Evolutionary conservation across 768 basidiomycete species (phyloP).

Genomic region (Mycena amicta): DNA sequence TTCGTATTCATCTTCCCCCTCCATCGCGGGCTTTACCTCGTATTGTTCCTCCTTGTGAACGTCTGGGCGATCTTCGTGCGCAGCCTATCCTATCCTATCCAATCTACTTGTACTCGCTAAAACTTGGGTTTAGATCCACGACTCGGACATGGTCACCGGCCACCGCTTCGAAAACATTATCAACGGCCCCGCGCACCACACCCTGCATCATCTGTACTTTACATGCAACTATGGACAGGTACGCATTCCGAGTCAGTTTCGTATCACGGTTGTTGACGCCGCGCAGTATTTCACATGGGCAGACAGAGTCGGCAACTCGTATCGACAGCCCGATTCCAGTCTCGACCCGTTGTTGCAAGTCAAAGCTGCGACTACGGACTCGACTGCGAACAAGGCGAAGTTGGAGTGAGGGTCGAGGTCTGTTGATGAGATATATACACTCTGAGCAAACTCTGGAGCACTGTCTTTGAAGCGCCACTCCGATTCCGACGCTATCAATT

Average conservation of each 20-base stretch:
- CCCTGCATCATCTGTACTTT: constrained; percentile 94
- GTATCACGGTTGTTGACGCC: constrained; percentile 1
- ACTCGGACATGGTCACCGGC: constrained; percentile 96
- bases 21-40: constrained; percentile 81
- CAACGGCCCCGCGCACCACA: constrained; percentile 97
- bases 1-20: constrained; percentile 89
- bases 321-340: constrained; percentile 79
- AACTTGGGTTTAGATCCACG: constrained; percentile 79
- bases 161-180: constrained; percentile 84
- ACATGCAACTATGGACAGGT: constrained; percentile 94
- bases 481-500: too few species aligned
- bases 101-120: neutral
- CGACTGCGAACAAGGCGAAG: too few species aligned
- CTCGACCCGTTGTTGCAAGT: constrained; percentile 88
- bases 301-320: constrained; percentile 79
- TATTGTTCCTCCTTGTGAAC: constrained; percentile 87
- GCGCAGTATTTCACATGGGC: constrained; percentile 93
- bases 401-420: too few species aligned
- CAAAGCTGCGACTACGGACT: too few species aligned
- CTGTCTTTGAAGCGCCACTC: too few species aligned
- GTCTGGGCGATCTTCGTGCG: constrained; percentile 88
- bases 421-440: too few species aligned
- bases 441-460: too few species aligned
- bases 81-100: constrained; percentile 12
- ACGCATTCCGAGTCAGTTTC: constrained; percentile 28